phyloP scores from a whole-genome alignment of 2,329 filamentous ascomycete genomes.

The Alternaria sp. region DNA sequence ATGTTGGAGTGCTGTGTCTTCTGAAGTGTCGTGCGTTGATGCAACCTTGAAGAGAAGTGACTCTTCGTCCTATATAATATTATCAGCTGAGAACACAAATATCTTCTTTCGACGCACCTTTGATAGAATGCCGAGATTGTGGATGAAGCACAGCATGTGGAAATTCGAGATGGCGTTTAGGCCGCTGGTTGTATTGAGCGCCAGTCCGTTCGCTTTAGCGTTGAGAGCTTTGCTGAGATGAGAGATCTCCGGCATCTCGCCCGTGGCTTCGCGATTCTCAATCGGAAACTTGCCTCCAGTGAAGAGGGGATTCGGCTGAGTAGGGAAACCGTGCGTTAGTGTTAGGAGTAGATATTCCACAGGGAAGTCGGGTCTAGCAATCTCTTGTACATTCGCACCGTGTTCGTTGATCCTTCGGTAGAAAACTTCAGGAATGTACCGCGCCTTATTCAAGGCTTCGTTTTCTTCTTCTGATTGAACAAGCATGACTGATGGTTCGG shows the following conservation, averaged over 20 bases:
- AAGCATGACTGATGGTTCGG: constrained; percentile 91
- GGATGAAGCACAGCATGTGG: constrained; percentile 88
- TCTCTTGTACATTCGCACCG: constrained; percentile 93
- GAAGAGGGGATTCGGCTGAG: constrained; percentile 78
- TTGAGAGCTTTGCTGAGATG: constrained; percentile 73
- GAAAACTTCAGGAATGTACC: constrained; percentile 98
- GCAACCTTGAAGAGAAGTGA: constrained; percentile 85
- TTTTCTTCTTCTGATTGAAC: constrained; percentile 92
- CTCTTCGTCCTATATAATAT: constrained; percentile 78
- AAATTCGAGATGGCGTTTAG: constrained; percentile 85
- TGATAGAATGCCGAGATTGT: constrained; percentile 79
- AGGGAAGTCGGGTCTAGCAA: constrained; percentile 94
- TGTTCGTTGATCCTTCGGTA: constrained; percentile 97
- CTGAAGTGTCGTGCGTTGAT: constrained; percentile 78
- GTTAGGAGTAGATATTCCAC: constrained; percentile 97
- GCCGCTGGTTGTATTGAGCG: constrained; percentile 68
- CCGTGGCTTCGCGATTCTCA: constrained; percentile 88
- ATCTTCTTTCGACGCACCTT: constrained; percentile 67
- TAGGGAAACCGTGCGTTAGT: constrained; percentile 94
- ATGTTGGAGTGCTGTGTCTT: constrained; percentile 83
- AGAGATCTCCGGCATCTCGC: constrained; percentile 81
- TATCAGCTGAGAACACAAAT: constrained; percentile 16
- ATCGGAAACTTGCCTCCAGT: constrained; percentile 78
- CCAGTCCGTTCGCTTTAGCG: constrained; percentile 60
- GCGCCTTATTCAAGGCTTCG: constrained; percentile 71